Percentiles rank a stretch among this genome's conserved stretches.
These are phyloP conservation scores for Cucurbita pepo DNA, from an alignment of 306 rosid species.

Conservation along the genomic window DNA sequence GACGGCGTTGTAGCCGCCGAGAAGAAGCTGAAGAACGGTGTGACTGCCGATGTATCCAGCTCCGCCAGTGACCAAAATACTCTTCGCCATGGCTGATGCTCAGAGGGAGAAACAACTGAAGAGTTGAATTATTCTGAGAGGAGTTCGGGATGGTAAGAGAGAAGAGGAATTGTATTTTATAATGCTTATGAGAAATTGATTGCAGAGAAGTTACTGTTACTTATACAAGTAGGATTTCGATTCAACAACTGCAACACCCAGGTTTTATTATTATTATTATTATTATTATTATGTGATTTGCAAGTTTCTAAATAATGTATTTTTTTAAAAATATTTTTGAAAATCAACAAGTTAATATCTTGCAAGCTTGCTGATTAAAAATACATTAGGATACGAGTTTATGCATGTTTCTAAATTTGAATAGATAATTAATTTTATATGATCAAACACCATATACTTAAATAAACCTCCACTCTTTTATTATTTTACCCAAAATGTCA, in stretches of 20 bases:
- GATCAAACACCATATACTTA: no score
- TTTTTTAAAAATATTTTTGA: no score
- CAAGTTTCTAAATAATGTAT: no score
- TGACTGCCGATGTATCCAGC: slow-evolving; percentile 96
- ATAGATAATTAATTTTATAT: no score
- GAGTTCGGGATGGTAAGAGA: neutral
- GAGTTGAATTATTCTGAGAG: neutral
- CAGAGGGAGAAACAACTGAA: neutral
- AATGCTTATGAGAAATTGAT: neutral
- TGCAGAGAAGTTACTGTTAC: neutral
- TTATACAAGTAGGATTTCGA: neutral
- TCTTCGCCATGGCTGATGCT: slow-evolving; percentile 23
- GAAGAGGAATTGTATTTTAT: neutral
- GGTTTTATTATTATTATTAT: no score
- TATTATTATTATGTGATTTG: no score
- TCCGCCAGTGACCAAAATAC: slow-evolving; percentile 77
- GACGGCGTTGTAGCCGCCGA: slow-evolving; percentile 52
- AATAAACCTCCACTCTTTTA: no score
- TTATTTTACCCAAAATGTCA: no score
- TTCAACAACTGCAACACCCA: neutral
- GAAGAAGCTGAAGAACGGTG: slow-evolving; percentile 78
- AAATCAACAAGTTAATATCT: no score
- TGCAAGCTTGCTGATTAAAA: no score
- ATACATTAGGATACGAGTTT: no score
- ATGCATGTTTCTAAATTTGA: no score